Base-by-base conservation (phyloP, 1,139 yeast species). In the Torulaspora pretoriensis region DNA sequence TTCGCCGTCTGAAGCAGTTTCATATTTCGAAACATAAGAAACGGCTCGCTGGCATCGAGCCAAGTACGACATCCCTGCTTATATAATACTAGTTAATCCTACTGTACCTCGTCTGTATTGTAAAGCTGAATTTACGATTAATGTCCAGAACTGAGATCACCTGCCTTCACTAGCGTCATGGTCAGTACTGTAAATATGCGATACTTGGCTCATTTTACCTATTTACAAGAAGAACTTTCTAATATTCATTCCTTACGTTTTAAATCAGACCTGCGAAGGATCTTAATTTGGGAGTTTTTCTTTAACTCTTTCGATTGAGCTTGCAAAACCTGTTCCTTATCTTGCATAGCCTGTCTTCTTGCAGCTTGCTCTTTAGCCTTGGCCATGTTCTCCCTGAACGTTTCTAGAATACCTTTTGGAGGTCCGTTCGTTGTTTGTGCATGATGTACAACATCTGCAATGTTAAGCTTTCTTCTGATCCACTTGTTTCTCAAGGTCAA, bases 361-460 rank as follows among this genome's bases (percentile, higher is more conserved):
- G 71, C 75, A 12, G 78, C 74, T 48, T 74, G 71, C 39, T 66
- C 70, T 56, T 70, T 72, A 23, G 94, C 85, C 42, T 73, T 72
- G 38, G 81, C 81, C 65, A 85, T 73, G 49, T 81, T 78, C 46
- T 75, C 77, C 53, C 73, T 71, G 58, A 87, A 72, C n/a, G 80
- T 75, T 8, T 70, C 75, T 42, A 82, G 60, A 31, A 73, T 60
- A 45, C 74, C 67, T 50, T 70, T 66, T 41, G 68, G 65, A 36
- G 64, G 65, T 36, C 63, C 59, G 44, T 70, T 68, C 44, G 65
- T 73, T 23, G 53, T 63, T 22, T 69, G 69, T 45, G 73, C 68
- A 13, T 81, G 77, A 34, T 70, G 69, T 24, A 76, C 78, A 51
- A 85, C 71, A 23, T 85, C 84, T 9, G 92, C 81, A 62, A 90